These are phyloP conservation scores for Cymodocea nodosa DNA, from an alignment of 116 monocot species.

Conservation along the genomic window DNA sequence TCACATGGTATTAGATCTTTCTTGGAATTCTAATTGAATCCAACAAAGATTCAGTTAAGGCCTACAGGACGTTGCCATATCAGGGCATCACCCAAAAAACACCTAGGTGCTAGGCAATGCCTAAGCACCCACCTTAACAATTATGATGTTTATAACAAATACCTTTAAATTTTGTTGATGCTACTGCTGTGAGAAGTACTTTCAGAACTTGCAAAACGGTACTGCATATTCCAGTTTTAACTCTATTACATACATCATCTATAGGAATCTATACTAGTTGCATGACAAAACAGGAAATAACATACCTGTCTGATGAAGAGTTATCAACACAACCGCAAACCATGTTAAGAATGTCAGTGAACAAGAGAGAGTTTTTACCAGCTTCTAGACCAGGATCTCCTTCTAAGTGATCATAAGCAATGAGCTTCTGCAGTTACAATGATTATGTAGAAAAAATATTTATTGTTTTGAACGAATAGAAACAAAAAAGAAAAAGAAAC, in stretches of 20 bases:
- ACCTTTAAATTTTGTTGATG: conserved; percentile 96
- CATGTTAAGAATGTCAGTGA: conserved; percentile 85
- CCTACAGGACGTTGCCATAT: no score
- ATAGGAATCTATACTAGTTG: not conserved
- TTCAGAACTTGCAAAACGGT: conserved; percentile 94
- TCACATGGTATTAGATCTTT: no score
- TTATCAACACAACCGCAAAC: conserved; percentile 87
- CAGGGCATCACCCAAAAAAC: no score
- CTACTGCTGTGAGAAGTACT: conserved; percentile 93
- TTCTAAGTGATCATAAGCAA: conserved; percentile 98
- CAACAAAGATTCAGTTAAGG: no score
- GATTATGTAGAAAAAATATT: not conserved
- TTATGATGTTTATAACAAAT: not conserved
- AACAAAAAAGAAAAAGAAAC: no score
- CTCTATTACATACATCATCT: conserved; percentile 1
- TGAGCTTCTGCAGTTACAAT: conserved; percentile 71
- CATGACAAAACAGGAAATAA: conserved; percentile 5
- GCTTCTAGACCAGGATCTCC: conserved; percentile 91
- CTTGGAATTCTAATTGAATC: no score
- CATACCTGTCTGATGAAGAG: conserved; percentile 82
- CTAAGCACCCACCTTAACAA: no score
- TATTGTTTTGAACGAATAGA: not conserved
- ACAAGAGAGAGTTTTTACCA: conserved; percentile 62
- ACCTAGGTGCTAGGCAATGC: no score
- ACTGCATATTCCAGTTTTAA: conserved; percentile 29